These are phyloP conservation scores for Russula olivacea DNA, from an alignment of 768 basidiomycete species.

Conservation along the genomic window DNA sequence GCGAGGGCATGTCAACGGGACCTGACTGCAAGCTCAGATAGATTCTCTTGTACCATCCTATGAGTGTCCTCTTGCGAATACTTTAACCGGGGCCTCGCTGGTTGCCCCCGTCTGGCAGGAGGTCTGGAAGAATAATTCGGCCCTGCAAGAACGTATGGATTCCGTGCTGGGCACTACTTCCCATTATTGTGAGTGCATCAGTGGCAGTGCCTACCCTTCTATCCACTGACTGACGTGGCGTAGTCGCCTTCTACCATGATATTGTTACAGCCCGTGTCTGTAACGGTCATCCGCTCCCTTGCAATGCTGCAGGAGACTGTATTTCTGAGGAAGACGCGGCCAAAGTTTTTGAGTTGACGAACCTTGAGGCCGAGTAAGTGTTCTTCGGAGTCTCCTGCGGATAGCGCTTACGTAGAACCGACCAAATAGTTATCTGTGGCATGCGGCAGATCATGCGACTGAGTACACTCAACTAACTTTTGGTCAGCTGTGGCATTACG, in stretches of 20 bases:
- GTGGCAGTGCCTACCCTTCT: background rate
- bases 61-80: conserved; percentile 37
- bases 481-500: conserved; percentile 28
- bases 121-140: conserved; percentile 36
- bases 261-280: conserved; percentile 43
- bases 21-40: conserved; percentile 31
- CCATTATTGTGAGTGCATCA: conserved; percentile 32
- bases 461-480: conserved; percentile 40
- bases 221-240: background rate
- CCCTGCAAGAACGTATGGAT: conserved; percentile 35
- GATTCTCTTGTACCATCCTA: conserved; percentile 42
- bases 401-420: background rate
- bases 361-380: conserved; percentile 35
- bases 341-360: conserved; percentile 32
- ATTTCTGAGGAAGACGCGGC: conserved; percentile 37
- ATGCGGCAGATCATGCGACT: conserved; percentile 38
- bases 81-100: conserved; percentile 37
- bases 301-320: conserved; percentile 39
- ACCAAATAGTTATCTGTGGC: conserved; percentile 42
- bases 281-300: conserved; percentile 39
- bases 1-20: background rate
- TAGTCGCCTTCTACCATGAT: conserved; percentile 46
- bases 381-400: background rate
- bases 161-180: conserved; percentile 26
- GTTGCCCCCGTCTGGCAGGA: conserved; percentile 41